Evolutionary conservation across 192 early-diverging fungal species (phyloP).

Genomic region (Entomortierella lignicola): DNA sequence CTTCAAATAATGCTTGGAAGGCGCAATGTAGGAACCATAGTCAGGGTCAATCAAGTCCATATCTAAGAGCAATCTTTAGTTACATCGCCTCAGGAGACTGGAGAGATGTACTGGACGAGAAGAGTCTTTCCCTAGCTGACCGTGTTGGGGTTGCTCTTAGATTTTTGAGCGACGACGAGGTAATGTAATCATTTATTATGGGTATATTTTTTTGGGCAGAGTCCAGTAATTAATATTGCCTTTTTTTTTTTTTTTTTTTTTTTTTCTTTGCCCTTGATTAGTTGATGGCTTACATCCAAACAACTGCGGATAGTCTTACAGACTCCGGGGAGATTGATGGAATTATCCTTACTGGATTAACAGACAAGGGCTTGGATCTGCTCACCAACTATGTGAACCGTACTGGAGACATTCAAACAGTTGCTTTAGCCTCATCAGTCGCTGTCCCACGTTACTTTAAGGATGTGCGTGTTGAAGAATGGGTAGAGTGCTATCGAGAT

Average conservation of each 20-base stretch:
- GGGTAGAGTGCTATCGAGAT: constrained; percentile 88
- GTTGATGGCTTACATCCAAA: constrained; percentile 73
- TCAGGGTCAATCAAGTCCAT: constrained; percentile 73
- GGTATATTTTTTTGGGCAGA: constrained; percentile 5
- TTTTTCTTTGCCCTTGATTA: too few species aligned
- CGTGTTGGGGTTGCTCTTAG: constrained; percentile 87
- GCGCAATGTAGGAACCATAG: constrained; percentile 72
- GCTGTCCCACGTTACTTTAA: constrained; percentile 69
- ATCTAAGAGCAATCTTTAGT: constrained; percentile 89
- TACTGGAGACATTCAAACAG: constrained; percentile 94
- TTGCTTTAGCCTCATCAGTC: constrained; percentile 73
- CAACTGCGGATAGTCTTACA: constrained; percentile 65
- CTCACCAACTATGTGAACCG: constrained; percentile 84
- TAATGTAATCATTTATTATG: constrained; percentile 23
- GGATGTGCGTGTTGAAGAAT: constrained; percentile 71
- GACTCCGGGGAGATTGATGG: constrained; percentile 81
- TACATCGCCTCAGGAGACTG: constrained; percentile 88
- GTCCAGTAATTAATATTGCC: too few species aligned
- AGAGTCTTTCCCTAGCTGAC: constrained; percentile 79
- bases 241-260: too few species aligned
- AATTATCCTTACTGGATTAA: constrained; percentile 86
- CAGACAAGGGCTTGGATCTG: constrained; percentile 72
- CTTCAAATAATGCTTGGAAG: constrained; percentile 60
- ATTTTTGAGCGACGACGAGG: constrained; percentile 84
- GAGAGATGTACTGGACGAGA: constrained; percentile 77